phyloP scores from a whole-genome alignment of 768 basidiomycete species.

The Lentinus tigrinus region DNA sequence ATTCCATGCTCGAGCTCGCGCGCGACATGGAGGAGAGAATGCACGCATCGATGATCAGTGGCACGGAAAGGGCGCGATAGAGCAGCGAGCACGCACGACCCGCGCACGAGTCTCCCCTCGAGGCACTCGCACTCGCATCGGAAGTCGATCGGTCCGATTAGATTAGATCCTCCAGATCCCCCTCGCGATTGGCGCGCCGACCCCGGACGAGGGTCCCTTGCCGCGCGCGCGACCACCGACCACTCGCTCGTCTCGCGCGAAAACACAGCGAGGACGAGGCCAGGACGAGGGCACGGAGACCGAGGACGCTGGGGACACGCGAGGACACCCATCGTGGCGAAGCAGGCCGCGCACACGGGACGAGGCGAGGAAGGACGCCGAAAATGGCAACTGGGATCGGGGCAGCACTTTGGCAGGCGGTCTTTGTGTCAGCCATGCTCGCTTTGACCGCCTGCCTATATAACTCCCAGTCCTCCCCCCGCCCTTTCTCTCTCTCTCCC shows the following conservation, averaged over 20 bases:
- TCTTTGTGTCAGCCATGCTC: conserved; percentile 16
- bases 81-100: neutral
- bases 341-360: neutral
- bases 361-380: conserved; percentile 15
- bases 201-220: conserved; percentile 6
- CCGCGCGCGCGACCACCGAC: neutral
- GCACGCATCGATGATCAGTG: conserved; percentile 5
- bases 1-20: too few relatives aligned
- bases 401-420: conserved; percentile 1
- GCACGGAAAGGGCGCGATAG: neutral
- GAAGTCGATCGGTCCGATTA: conserved; percentile 10
- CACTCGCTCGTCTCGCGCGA: too few relatives aligned
- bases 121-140: conserved; percentile 5
- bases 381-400: conserved; percentile 5
- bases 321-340: too few relatives aligned
- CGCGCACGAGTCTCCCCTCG: conserved; percentile 11
- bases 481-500: neutral
- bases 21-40: neutral
- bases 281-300: neutral
- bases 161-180: conserved; percentile 10
- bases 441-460: conserved; percentile 10
- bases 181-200: neutral
- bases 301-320: neutral
- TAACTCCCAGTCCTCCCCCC: conserved; percentile 3
- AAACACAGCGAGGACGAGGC: neutral